A percentile compares a stretch with the other conserved stretches of the same genome.
Conservation (phyloP, 768 basidiomycete species). For the Suillus weaverae region DNA sequence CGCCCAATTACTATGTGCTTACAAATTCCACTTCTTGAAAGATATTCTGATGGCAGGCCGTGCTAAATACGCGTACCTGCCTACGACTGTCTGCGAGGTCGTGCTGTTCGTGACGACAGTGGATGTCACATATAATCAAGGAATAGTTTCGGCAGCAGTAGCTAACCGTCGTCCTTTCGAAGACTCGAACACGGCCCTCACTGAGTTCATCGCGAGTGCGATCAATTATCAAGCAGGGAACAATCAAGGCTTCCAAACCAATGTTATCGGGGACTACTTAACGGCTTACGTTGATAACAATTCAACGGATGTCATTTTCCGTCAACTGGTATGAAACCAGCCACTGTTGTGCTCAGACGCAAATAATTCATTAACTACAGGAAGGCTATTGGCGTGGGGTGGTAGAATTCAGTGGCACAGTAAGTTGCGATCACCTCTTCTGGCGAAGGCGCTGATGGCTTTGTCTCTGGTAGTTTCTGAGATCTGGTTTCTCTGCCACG, state of each 20-base stretch:
- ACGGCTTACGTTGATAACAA: neutral
- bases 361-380: neutral
- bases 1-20: neutral
- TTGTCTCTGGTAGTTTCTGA: constrained; percentile 1
- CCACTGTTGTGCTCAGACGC: neutral
- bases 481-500: neutral
- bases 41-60: neutral
- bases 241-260: neutral
- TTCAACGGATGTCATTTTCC: neutral
- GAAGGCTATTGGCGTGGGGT: neutral
- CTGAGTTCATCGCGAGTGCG: neutral
- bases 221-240: neutral
- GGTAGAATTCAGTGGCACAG: neutral
- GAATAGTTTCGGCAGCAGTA: neutral
- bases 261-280: neutral
- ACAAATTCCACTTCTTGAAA: neutral
- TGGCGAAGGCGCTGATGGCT: neutral
- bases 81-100: neutral
- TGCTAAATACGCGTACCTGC: neutral
- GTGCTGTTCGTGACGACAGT: neutral
- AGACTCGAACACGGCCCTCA: neutral
- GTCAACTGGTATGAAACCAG: neutral
- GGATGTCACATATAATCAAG: neutral
- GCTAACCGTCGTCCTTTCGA: neutral
- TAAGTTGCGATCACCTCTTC: neutral